Evolutionary conservation across 805 yeast species (phyloP).

Genomic region (Candida montana): DNA sequence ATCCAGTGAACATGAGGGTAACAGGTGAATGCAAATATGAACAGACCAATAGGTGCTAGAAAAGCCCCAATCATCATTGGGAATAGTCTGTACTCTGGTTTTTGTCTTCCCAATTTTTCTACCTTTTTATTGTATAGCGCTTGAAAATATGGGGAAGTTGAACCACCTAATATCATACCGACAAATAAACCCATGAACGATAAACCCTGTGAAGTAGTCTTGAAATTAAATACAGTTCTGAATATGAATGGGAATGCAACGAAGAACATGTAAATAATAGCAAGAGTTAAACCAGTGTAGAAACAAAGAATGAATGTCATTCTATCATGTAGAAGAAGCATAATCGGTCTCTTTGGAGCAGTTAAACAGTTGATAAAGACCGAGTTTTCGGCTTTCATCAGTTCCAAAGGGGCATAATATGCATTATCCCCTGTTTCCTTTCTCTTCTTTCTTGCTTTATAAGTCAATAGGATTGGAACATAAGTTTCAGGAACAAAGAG

Average conservation of each 20-base stretch:
- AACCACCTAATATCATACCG: constrained; percentile 46
- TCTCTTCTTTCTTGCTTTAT: constrained; percentile 47
- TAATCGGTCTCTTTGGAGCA: constrained; percentile 49
- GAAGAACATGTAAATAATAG: constrained; percentile 60
- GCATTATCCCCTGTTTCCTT: constrained; percentile 49
- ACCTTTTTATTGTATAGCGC: constrained; percentile 37
- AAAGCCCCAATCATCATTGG: constrained; percentile 64
- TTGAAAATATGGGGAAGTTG: constrained; percentile 40
- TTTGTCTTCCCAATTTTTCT: constrained; percentile 37
- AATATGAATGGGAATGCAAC: constrained; percentile 62
- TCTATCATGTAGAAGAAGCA: constrained; percentile 44
- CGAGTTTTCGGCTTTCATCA: constrained; percentile 38
- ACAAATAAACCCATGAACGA: constrained; percentile 56
- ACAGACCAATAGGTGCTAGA: constrained; percentile 56
- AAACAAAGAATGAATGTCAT: constrained; percentile 50
- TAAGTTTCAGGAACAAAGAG: constrained; percentile 62
- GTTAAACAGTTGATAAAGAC: constrained; percentile 33
- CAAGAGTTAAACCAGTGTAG: constrained; percentile 52
- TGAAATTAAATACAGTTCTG: constrained; percentile 44
- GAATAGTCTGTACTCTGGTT: constrained; percentile 57
- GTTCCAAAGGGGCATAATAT: constrained; percentile 34
- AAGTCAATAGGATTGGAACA: constrained; percentile 43
- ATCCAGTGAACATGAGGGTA: constrained; percentile 62
- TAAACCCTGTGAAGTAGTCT: constrained; percentile 52
- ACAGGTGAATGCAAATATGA: constrained; percentile 77